A percentile compares a stretch with the other conserved stretches of the same genome.
Conservation (phyloP, 306 rosid species). For the Fragaria iinumae region DNA sequence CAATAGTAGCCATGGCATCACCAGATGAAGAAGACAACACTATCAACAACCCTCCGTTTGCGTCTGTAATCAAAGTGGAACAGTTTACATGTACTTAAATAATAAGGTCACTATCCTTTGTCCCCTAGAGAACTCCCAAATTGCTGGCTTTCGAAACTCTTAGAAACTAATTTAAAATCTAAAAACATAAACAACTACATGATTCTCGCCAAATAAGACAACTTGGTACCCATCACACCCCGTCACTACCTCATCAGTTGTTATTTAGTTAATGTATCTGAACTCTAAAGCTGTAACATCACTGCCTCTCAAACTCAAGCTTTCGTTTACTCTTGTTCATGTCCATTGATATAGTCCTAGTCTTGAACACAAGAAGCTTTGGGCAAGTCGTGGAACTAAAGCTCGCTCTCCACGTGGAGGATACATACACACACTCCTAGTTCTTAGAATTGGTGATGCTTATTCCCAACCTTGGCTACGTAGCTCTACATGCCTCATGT, state of each 20-base stretch:
- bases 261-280: background rate
- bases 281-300: slow-evolving; percentile 28
- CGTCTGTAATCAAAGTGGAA: slow-evolving; percentile 12
- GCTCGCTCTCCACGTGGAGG: slow-evolving; percentile 20
- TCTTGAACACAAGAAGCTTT: background rate
- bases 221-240: slow-evolving; percentile 7
- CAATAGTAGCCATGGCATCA: background rate
- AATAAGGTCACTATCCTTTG: slow-evolving; percentile 16
- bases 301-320: slow-evolving; percentile 11
- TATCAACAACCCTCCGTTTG: slow-evolving; percentile 31
- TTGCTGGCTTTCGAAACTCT: slow-evolving; percentile 15
- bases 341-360: background rate
- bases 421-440: background rate
- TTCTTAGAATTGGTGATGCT: background rate
- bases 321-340: background rate
- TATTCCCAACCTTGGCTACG: background rate
- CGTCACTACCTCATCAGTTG: background rate
- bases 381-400: slow-evolving; percentile 7
- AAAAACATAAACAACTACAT: slow-evolving; percentile 17
- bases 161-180: slow-evolving; percentile 3
- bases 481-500: background rate
- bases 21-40: slow-evolving; percentile 25
- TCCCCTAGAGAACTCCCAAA: background rate
- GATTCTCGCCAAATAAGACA: slow-evolving; percentile 34
- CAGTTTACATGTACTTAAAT: slow-evolving; percentile 28